Conservation (phyloP, 2,329 filamentous ascomycete species). For the Epichloe typhina region DNA sequence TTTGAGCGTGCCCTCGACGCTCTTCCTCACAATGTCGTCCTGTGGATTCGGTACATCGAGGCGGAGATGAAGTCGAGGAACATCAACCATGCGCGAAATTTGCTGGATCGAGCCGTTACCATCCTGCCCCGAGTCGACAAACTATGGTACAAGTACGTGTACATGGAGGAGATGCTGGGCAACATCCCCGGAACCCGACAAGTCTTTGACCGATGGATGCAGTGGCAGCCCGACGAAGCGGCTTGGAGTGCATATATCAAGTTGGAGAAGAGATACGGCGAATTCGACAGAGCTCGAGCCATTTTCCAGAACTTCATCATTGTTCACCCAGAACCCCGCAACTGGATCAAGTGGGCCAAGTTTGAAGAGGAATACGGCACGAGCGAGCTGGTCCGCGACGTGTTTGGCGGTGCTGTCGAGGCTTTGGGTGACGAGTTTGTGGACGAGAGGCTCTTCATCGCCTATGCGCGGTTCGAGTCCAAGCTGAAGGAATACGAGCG, state of each 20-base stretch:
- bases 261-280: constrained; percentile 86
- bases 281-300: constrained; percentile 77
- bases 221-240: constrained; percentile 92
- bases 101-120: constrained; percentile 89
- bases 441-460: constrained; percentile 90
- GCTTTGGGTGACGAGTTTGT: constrained; percentile 87
- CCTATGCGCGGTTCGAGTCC: constrained; percentile 88
- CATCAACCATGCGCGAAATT: constrained; percentile 91
- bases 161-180: constrained; percentile 95
- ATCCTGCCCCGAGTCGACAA: constrained; percentile 86
- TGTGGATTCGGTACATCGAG: constrained; percentile 93
- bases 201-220: constrained; percentile 96
- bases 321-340: constrained; percentile 85
- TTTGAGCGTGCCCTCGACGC: constrained; percentile 93
- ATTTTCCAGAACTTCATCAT: constrained; percentile 86
- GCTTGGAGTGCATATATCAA: constrained; percentile 97
- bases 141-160: constrained; percentile 98
- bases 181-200: constrained; percentile 86
- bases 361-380: constrained; percentile 96
- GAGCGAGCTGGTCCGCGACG: constrained; percentile 79
- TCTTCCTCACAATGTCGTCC: constrained; percentile 68
- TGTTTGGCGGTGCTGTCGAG: constrained; percentile 80
- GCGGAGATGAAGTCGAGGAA: constrained; percentile 87
- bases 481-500: constrained; percentile 93
- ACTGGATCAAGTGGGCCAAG: constrained; percentile 98